Evolutionary conservation across 2,329 filamentous ascomycete genomes (phyloP), one percentile per base, ranked within the genome.

Genomic region (Pseudocercospora vitis): DNA sequence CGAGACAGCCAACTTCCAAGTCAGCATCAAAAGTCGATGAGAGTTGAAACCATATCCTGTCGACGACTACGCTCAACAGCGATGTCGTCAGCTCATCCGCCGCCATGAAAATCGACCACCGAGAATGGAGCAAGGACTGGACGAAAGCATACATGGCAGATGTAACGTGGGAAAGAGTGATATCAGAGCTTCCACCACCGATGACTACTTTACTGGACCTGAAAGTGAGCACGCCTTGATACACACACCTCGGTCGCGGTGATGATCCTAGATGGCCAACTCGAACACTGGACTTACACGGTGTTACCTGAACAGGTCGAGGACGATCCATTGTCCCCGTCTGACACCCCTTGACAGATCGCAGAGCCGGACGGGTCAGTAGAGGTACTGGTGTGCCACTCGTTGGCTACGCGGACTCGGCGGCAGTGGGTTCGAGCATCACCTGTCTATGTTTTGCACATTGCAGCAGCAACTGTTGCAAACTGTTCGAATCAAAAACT

Each of bases 291-390:
- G 12, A 35, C 65, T 64, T 2, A 76, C 74, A 53, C 84, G 81
- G 55, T 87, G 81, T 69, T 88, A 86, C 54, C 91, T 79, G 71
- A 91, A 39, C 40, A 67, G 23, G 52, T 53, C 29, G 16, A 37
- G 2, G 7, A 42, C 4, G 42, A 54, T 18, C 50, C 55, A 23
- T 60, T 53, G 9, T 54, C 3, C 56, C 53, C 32, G 37, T 60
- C n/a, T 19, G 52, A 19, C 51, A 52, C 28, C 35, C 54, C 11
- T 53, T 56, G 14, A 49, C 55, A 7, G 50, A 55, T 31, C 50
- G 58, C 12, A 33, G 52, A 19, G 42, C 32, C 1, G 49, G 48
- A n/a, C 5, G 11, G 5, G 18, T 46, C 2, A 52, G 53, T 29
- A 54, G 52, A 42, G 54, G 51, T 12, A 44, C 54, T 7, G 57